Conservation (phyloP, 2,329 filamentous ascomycete species). For the Botrytis cinerea region DNA sequence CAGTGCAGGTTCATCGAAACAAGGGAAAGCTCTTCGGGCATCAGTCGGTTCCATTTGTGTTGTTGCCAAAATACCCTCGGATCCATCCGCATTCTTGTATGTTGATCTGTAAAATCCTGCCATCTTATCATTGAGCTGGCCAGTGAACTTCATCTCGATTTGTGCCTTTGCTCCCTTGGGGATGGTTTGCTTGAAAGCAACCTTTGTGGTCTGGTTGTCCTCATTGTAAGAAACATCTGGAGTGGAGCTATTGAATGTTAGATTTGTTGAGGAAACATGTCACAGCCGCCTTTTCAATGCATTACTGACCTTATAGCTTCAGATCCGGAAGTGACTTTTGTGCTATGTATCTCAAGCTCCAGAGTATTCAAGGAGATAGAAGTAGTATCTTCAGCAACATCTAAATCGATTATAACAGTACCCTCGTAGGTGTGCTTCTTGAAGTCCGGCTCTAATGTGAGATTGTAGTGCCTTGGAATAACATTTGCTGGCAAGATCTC, state of each 20-base stretch:
- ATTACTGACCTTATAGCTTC: slow-evolving; percentile 49
- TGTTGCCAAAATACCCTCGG: slow-evolving; percentile 79
- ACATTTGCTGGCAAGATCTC: slow-evolving; percentile 91
- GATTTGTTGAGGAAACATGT: slow-evolving; percentile 27
- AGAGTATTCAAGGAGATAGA: slow-evolving; percentile 86
- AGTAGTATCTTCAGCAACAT: slow-evolving; percentile 80
- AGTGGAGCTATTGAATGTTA: slow-evolving; percentile 54
- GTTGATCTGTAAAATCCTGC: slow-evolving; percentile 96
- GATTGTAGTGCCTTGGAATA: slow-evolving; percentile 86
- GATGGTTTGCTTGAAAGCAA: slow-evolving; percentile 74
- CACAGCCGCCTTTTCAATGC: slow-evolving; percentile 14
- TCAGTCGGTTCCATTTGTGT: slow-evolving; percentile 98
- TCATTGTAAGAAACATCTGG: slow-evolving; percentile 74
- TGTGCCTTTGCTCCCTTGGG: slow-evolving; percentile 75
- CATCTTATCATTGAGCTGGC: slow-evolving; percentile 89
- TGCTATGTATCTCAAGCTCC: slow-evolving; percentile 79
- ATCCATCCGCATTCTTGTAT: slow-evolving; percentile 81
- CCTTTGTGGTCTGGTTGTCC: slow-evolving; percentile 76
- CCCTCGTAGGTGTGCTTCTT: slow-evolving; percentile 85
- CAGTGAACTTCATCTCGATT: slow-evolving; percentile 76
- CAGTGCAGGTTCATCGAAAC: slow-evolving; percentile 92
- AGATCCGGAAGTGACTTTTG: slow-evolving; percentile 65
- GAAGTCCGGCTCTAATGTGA: slow-evolving; percentile 90
- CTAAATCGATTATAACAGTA: slow-evolving; percentile 80
- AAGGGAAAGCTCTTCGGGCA: slow-evolving; percentile 88